These are phyloP conservation scores for Chaetomium globosum DNA, from an alignment of 2,329 filamentous ascomycete species.

Conservation along the genomic window DNA sequence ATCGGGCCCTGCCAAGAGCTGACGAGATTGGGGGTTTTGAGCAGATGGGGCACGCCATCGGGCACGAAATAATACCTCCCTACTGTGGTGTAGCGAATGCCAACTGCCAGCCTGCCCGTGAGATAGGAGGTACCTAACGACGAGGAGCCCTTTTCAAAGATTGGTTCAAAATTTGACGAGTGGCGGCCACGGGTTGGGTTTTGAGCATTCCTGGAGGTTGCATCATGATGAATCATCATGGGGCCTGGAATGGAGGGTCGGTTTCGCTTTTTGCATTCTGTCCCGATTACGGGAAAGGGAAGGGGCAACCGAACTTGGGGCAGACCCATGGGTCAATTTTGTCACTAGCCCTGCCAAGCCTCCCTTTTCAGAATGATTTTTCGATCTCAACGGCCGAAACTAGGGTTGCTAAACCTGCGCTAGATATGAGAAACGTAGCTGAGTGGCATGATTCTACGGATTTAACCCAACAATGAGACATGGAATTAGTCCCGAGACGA, in stretches of 20 bases:
- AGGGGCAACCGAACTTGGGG: no score
- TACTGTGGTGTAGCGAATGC: neutral
- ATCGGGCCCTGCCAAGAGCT: constrained; percentile 18
- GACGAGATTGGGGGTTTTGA: constrained; percentile 1
- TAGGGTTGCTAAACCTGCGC: neutral
- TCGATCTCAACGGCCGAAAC: constrained; percentile 6
- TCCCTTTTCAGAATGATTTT: neutral
- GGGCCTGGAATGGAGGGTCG: neutral
- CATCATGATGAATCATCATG: neutral
- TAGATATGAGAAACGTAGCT: neutral
- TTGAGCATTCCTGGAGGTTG: neutral
- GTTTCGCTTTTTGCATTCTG: constrained; percentile 7
- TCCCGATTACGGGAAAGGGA: neutral
- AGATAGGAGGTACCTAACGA: neutral
- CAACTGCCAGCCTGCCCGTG: neutral
- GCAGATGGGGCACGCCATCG: neutral
- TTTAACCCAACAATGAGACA: neutral
- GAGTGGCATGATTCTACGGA: neutral
- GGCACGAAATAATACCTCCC: neutral
- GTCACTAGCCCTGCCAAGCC: neutral
- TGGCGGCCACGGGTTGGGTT: neutral
- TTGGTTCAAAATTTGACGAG: neutral
- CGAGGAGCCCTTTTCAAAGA: neutral
- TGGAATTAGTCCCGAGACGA: neutral
- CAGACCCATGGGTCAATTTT: constrained; percentile 4